Conservation (phyloP, 2,329 filamentous ascomycete species). For the Trichophyton equinum region DNA sequence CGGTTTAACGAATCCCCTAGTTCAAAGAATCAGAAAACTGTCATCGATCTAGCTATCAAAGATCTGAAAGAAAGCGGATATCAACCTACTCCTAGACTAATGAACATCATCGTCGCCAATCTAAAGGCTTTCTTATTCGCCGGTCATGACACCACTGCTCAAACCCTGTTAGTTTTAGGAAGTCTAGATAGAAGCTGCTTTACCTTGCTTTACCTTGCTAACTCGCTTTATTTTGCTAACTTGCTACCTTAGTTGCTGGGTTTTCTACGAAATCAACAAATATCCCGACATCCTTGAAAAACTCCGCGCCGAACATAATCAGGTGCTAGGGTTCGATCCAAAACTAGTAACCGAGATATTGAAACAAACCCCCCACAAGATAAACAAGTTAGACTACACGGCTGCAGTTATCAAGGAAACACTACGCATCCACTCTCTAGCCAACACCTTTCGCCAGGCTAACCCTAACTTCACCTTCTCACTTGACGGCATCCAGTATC, state of each 20-base stretch:
- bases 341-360: slow-evolving; percentile 22
- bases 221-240: not conserved
- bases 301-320: slow-evolving; percentile 41
- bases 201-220: not conserved
- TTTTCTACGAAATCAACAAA: slow-evolving; percentile 1
- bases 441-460: slow-evolving; percentile 7
- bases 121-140: slow-evolving; percentile 25
- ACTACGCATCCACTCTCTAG: slow-evolving; percentile 40
- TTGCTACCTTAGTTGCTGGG: not conserved
- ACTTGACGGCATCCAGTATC: not conserved
- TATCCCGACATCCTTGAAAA: slow-evolving; percentile 23
- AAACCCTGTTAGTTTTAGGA: slow-evolving; percentile 17
- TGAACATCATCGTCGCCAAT: slow-evolving; percentile 11
- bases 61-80: slow-evolving; percentile 1
- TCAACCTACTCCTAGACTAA: not conserved
- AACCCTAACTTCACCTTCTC: slow-evolving; percentile 1
- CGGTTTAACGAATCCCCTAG: not conserved
- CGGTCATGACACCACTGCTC: slow-evolving; percentile 25
- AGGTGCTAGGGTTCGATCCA: slow-evolving; percentile 37
- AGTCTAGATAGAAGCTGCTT: no score
- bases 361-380: slow-evolving; percentile 27
- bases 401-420: slow-evolving; percentile 44
- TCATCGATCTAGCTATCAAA: slow-evolving; percentile 6
- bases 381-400: slow-evolving; percentile 42
- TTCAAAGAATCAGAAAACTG: slow-evolving; percentile 1